These are phyloP conservation scores for Drosera capensis DNA, from an alignment of 148 eudicot genomes.

Conservation along the genomic window DNA sequence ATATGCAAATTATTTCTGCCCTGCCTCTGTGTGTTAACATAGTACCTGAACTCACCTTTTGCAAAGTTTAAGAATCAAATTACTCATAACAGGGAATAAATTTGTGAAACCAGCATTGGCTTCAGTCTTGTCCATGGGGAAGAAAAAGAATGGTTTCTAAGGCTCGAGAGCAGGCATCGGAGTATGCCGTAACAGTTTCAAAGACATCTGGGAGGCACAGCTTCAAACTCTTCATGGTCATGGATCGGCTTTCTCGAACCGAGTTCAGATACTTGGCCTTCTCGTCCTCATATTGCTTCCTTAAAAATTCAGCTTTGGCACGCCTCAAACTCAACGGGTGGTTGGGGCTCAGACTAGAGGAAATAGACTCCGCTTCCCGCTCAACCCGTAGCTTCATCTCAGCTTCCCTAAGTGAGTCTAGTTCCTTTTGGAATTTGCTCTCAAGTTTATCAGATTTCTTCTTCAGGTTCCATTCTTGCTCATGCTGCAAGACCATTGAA, in stretches of 20 bases:
- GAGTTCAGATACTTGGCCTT: constrained; percentile 37
- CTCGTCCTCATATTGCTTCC: constrained; percentile 29
- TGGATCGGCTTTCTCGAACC: constrained; percentile 28
- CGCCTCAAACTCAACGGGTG: constrained; percentile 42
- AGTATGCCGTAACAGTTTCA: constrained; percentile 33
- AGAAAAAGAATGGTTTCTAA: constrained; percentile 26
- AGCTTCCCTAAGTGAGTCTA: constrained; percentile 36
- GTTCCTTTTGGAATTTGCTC: constrained; percentile 36
- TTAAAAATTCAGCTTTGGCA: constrained; percentile 30
- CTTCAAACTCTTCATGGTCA: constrained; percentile 45
- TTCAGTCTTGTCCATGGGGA: neutral
- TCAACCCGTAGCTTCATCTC: constrained; percentile 34
- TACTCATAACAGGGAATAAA: no score
- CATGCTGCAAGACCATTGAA: constrained; percentile 44
- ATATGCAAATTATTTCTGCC: no score
- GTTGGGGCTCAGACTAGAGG: constrained; percentile 20
- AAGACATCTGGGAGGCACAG: constrained; percentile 51
- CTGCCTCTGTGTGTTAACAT: no score
- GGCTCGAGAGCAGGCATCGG: constrained; percentile 31
- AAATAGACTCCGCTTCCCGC: constrained; percentile 18
- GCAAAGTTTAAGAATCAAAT: no score
- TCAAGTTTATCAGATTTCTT: constrained; percentile 49
- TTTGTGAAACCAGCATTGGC: neutral
- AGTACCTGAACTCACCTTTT: no score
- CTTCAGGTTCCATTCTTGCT: constrained; percentile 40